Percentiles rank a stretch among this genome's conserved stretches.
phyloP scores from a whole-genome alignment of 1,284 basidiomycete species.

The Moniliophthora roreri region DNA sequence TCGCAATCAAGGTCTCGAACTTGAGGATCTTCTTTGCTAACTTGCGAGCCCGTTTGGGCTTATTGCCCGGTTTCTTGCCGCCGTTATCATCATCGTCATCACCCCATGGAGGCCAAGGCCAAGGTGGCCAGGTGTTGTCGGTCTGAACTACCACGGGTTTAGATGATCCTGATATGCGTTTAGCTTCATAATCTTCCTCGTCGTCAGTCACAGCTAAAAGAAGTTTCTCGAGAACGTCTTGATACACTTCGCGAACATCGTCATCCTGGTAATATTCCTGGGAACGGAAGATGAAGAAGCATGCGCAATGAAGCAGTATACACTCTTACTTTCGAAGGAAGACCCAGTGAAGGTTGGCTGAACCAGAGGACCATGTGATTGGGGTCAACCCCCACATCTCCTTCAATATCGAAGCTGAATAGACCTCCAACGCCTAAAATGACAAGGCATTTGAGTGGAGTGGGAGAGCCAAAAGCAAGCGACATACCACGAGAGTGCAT shows the following conservation, averaged over 20 bases:
- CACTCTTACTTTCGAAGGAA: slow-evolving; percentile 77
- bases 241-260: slow-evolving; percentile 69
- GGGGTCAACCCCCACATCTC: slow-evolving; percentile 89
- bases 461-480: neutral
- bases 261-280: slow-evolving; percentile 92
- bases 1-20: slow-evolving; percentile 82
- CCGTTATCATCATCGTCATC: slow-evolving; percentile 56
- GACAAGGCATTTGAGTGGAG: slow-evolving; percentile 7
- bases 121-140: slow-evolving; percentile 67
- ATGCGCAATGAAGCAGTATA: neutral
- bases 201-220: slow-evolving; percentile 63
- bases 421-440: slow-evolving; percentile 70
- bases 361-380: slow-evolving; percentile 87
- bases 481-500: slow-evolving; percentile 79
- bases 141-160: slow-evolving; percentile 15
- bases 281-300: slow-evolving; percentile 11
- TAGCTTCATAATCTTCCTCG: slow-evolving; percentile 28
- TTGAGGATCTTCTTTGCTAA: slow-evolving; percentile 76
- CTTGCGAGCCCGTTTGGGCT: slow-evolving; percentile 51
- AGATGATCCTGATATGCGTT: neutral
- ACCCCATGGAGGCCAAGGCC: slow-evolving; percentile 86
- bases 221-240: slow-evolving; percentile 67
- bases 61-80: slow-evolving; percentile 40
- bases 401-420: slow-evolving; percentile 81
- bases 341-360: slow-evolving; percentile 79